Base-by-base conservation (phyloP, 2,329 filamentous ascomycete genomes). In the Aspergillus viridinutans region DNA sequence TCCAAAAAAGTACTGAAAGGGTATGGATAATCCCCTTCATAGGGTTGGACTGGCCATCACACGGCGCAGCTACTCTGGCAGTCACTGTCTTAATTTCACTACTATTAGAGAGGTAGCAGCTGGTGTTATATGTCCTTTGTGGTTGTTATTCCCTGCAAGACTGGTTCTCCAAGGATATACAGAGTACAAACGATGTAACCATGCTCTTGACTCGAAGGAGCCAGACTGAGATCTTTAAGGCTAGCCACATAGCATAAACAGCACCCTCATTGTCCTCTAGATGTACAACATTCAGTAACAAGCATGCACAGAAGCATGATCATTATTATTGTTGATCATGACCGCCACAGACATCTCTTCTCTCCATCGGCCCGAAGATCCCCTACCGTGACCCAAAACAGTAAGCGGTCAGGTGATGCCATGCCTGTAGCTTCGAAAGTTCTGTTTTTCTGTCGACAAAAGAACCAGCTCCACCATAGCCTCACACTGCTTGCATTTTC, bases 381-480 rank as follows among this genome's bases (percentile, higher is more conserved):
- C 43, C 43, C 43, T 8, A 17, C 12, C 12, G 3, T 23, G 3
- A 23, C 43, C 43, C 10, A 26, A 23, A 14, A 47, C 12, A 7
- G 49, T 38, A 40, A 40, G 49, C 49, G 49, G 59, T 63, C 61
- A 63, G 61, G 58, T 63, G 58, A 63, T 53, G 42, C 47, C 23
- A 52, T 40, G 52, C 49, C 55, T 50, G 52, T 38, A 53, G 56
- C 57, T 52, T 26, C 51, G 48, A 61, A 61, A 57, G 52, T 61
- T 59, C 59, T 60, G 56, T 58, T 64, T 64, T 62, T 60, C 53
- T 29, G 23, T 17, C 32, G 5, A 5, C 5, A 17, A 38, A 17
- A 38, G 12, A 5, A 35, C 12, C 17, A 12, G 14, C 32, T 35
- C 32, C 17, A 38, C 14, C 38, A 25, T 10, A 42, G 38, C 50